A percentile compares a stretch with the other conserved stretches of the same genome.
Conservation (phyloP, 2,329 filamentous ascomycete species). For the Neonectria sp. region DNA sequence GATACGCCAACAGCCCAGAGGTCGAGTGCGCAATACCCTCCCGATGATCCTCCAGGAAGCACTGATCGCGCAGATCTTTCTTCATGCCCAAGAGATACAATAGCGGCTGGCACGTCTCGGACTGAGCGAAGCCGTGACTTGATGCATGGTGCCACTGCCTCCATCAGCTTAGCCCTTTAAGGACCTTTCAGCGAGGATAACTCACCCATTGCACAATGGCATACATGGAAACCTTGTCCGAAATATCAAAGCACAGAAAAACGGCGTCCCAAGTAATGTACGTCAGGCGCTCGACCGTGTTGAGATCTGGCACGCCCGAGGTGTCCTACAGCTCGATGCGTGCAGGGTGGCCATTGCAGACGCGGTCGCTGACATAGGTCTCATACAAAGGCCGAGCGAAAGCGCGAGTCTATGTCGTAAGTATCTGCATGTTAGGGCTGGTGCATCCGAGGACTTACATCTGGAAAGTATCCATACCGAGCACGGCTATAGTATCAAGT, state of each 20-base stretch:
- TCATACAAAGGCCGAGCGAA: conserved; percentile 55
- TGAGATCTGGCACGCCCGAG: conserved; percentile 56
- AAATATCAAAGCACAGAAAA: conserved; percentile 58
- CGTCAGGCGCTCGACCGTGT: conserved; percentile 51
- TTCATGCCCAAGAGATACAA: conserved; percentile 55
- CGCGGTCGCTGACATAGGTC: conserved; percentile 50
- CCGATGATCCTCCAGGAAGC: conserved; percentile 42
- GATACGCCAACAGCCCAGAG: conserved; percentile 35
- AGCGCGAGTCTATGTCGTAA: conserved; percentile 46
- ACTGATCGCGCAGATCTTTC: conserved; percentile 50
- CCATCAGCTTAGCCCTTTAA: not conserved
- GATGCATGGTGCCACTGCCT: conserved; percentile 51
- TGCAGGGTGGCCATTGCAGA: conserved; percentile 44
- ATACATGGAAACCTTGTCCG: conserved; percentile 52
- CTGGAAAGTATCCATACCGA: conserved; percentile 56
- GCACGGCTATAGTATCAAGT: conserved; percentile 49
- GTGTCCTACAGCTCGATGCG: conserved; percentile 58
- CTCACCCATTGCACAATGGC: conserved; percentile 55
- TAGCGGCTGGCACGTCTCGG: conserved; percentile 39
- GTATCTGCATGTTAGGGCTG: accelerated
- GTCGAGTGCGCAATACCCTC: conserved; percentile 23
- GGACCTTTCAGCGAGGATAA: accelerated
- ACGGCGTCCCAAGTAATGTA: conserved; percentile 57
- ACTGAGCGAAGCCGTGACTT: conserved; percentile 45
- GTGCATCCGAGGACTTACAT: conserved; percentile 46